A percentile compares a stretch with the other conserved stretches of the same genome.
These are phyloP conservation scores for Aphanomyces invadans DNA, from an alignment of 352 stramenopile genomes.

Conservation along the genomic window DNA sequence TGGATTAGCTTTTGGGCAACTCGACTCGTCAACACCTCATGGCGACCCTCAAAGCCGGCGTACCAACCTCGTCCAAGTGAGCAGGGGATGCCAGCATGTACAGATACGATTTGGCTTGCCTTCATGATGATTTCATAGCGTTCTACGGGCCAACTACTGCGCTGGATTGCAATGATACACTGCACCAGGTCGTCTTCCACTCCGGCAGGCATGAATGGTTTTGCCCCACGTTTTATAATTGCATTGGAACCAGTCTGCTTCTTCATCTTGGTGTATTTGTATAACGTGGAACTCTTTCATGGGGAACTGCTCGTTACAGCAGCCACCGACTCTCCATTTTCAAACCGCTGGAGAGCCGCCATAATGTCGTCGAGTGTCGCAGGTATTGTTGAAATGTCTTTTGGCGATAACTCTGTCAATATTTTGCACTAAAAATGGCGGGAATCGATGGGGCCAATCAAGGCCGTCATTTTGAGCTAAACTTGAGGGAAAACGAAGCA, in stretches of 20 bases:
- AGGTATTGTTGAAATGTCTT: no score
- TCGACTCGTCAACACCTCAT: neutral
- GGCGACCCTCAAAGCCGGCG: neutral
- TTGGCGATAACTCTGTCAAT: no score
- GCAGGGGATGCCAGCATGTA: neutral
- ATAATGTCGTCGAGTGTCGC: no score
- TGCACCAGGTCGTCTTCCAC: neutral
- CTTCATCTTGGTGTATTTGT: neutral
- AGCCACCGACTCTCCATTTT: no score
- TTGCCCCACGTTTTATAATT: neutral
- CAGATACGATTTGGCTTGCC: neutral
- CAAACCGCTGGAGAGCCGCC: no score
- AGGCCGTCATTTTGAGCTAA: no score
- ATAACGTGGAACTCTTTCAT: no score
- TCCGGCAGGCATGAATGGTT: neutral
- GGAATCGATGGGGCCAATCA: no score
- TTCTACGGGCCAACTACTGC: neutral
- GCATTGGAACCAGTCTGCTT: neutral
- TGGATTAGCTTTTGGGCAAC: neutral
- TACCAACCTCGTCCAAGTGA: neutral
- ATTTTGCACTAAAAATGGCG: no score
- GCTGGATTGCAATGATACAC: neutral
- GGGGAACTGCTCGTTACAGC: no score
- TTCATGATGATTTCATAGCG: neutral
- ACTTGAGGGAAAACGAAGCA: no score